A percentile compares a stretch with the other conserved stretches of the same genome.
These are phyloP conservation scores for Vaccinium vitisidaea DNA, from an alignment of 148 eudicot species.

Conservation along the genomic window DNA sequence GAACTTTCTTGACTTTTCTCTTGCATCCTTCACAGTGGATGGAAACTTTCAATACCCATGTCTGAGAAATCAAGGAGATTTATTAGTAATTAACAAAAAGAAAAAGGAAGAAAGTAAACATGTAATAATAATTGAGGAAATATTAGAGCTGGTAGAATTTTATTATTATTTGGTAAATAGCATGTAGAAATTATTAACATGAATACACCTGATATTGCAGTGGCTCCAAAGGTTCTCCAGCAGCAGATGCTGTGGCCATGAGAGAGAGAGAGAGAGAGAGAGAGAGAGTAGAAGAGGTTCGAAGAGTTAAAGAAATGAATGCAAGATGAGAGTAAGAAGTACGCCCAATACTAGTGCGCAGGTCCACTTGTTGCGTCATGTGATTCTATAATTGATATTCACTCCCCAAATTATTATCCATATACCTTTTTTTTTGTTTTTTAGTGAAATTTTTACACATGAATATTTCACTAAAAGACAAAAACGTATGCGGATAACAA, in stretches of 20 bases:
- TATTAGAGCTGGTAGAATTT: too few relatives aligned
- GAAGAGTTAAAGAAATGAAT: constrained; percentile 11
- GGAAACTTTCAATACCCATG: constrained; percentile 71
- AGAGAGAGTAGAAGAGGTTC: not conserved
- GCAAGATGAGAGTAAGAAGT: not conserved
- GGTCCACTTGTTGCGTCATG: not conserved
- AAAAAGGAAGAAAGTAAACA: too few relatives aligned
- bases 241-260: constrained; percentile 18
- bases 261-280: constrained; percentile 18
- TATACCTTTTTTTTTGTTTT: not conserved
- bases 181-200: not conserved
- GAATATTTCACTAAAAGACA: too few relatives aligned
- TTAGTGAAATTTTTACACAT: too few relatives aligned
- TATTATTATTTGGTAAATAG: too few relatives aligned
- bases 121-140: too few relatives aligned
- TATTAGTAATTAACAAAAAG: not conserved
- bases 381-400: not conserved
- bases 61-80: constrained; percentile 35
- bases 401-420: too few relatives aligned
- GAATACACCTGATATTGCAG: constrained; percentile 24
- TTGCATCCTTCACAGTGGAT: constrained; percentile 87
- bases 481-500: too few relatives aligned
- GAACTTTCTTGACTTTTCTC: constrained; percentile 71
- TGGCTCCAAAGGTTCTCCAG: constrained; percentile 22
- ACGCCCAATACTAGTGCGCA: not conserved